A percentile compares a stretch with the other conserved stretches of the same genome.
Conservation (phyloP, 2,329 filamentous ascomycete species). For the Coniochaeta sp. region DNA sequence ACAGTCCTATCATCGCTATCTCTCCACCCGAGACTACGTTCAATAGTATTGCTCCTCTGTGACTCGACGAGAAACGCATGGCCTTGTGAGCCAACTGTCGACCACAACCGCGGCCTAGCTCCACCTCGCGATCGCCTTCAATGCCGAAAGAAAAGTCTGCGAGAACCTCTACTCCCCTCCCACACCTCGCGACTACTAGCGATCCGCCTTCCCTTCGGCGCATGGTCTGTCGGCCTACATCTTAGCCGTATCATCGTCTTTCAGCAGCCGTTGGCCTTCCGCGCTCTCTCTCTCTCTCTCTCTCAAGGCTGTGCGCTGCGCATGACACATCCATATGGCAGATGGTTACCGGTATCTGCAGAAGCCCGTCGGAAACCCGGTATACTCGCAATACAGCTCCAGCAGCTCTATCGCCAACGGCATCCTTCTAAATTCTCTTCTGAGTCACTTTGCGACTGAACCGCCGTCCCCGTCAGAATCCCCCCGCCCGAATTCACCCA, state of each 20-base stretch:
- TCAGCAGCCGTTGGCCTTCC: not conserved
- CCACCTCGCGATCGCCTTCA: not conserved
- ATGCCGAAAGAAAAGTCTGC: conserved; percentile 3
- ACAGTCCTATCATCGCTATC: not conserved
- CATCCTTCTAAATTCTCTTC: conserved; percentile 22
- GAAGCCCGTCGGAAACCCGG: conserved; percentile 51
- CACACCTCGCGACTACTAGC: not conserved
- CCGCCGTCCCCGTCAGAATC: conserved; percentile 19
- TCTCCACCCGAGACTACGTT: not conserved
- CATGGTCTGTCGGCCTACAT: not conserved
- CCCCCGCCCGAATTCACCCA: conserved; percentile 19
- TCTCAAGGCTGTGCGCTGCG: conserved; percentile 14
- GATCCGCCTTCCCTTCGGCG: not conserved
- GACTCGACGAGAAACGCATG: not conserved
- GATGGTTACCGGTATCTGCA: conserved; percentile 60
- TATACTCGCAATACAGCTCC: conserved; percentile 46
- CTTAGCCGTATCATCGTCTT: not conserved
- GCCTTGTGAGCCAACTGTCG: not conserved
- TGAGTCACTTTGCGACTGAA: conserved; percentile 23
- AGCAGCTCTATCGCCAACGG: conserved; percentile 30
- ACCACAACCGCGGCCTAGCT: not conserved
- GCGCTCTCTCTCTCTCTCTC: no score
- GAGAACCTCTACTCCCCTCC: not conserved
- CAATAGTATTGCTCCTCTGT: not conserved
- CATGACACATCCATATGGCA: conserved; percentile 51